These are phyloP conservation scores for Oenanthe sinensis DNA, from an alignment of 129 eudicot species.

Conservation along the genomic window DNA sequence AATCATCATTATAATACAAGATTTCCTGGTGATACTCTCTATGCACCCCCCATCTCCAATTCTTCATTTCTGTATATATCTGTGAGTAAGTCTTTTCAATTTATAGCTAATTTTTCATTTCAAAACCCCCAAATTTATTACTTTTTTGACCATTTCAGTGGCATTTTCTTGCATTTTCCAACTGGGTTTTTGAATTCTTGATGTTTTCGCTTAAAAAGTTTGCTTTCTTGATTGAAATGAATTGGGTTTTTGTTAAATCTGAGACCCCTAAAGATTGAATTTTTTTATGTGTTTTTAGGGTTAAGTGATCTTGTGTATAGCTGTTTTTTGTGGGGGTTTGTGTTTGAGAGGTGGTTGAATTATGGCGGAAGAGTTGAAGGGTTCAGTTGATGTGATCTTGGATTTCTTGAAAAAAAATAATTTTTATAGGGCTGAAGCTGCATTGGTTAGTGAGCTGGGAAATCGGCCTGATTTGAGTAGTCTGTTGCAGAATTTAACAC, in stretches of 20 bases:
- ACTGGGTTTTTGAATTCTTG: background rate
- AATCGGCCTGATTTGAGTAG: slow-evolving; percentile 53
- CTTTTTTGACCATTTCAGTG: background rate
- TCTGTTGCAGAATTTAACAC: slow-evolving; percentile 40
- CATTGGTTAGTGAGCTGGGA: slow-evolving; percentile 55
- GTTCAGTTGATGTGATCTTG: slow-evolving; percentile 54
- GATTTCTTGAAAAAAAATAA: slow-evolving; percentile 67
- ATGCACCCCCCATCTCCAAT: slow-evolving; percentile 5
- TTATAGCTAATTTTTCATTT: background rate
- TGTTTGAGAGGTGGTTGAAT: slow-evolving; percentile 22
- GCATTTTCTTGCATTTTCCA: background rate
- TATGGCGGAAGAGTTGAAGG: slow-evolving; percentile 52
- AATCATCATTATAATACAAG: background rate
- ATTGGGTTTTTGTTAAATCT: background rate
- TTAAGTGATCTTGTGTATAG: background rate
- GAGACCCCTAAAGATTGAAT: background rate
- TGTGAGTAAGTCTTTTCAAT: background rate
- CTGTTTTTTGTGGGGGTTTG: slow-evolving; percentile 1
- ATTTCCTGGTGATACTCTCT: slow-evolving; percentile 5
- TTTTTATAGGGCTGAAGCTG: slow-evolving; percentile 81
- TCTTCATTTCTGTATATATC: background rate
- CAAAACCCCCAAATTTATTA: background rate
- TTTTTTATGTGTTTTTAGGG: slow-evolving; percentile 14
- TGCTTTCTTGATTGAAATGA: background rate
- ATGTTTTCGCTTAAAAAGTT: background rate